Base-by-base conservation (phyloP, 257 asterid genomes). In the Ehretia macrophylla region DNA sequence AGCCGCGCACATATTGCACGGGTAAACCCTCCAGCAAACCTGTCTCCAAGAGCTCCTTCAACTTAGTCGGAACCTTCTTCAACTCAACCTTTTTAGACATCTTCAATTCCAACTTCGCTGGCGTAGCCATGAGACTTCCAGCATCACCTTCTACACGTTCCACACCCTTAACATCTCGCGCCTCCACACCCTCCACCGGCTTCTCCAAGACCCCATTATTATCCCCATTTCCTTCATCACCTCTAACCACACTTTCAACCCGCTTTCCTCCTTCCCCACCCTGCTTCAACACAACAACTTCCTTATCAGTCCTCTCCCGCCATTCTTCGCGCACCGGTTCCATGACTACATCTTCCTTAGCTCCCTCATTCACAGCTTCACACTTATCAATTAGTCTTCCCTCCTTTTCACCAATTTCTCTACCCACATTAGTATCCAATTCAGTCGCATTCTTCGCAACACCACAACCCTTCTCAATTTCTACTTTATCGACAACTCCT, bases 21-120 rank as follows among this genome's bases (percentile, higher is more conserved):
- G 59, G 62, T 61, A 86, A 63, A 56, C 94, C 95, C 65, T 92
- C 99, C 9, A 92, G 79, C 75, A 88, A 65, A 66, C 99, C 95
- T 0, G 99, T 92, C 32, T 70, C 79, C 22, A 92, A 93, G 68
- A 92, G 96, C 53, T 86, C 94, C 82, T 61, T 88, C 58, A 92
- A 67, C 80, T 65, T 88, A 14, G 73, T 37, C 4, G 97, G 99
- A 57, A 56, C 49, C 66, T 78, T 85, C 46, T 63, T 79, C 66
- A 77, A 69, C 59, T 78, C 80, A 47, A 82, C 75, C 72, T 78
- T 88, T 70, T 85, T 83, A 0, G 95, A 82, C 87, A 80, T 81
- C 60, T 83, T 85, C 82, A 81, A 56, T 59, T 82, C 94, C 62
- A 82, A 59, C 75, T 82, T 85, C 8, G 76, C 60, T 32, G 86